Evolutionary conservation across 148 eudicot genomes (phyloP), one percentile per base, ranked within the genome.

Genomic region (Cornus controversa): DNA sequence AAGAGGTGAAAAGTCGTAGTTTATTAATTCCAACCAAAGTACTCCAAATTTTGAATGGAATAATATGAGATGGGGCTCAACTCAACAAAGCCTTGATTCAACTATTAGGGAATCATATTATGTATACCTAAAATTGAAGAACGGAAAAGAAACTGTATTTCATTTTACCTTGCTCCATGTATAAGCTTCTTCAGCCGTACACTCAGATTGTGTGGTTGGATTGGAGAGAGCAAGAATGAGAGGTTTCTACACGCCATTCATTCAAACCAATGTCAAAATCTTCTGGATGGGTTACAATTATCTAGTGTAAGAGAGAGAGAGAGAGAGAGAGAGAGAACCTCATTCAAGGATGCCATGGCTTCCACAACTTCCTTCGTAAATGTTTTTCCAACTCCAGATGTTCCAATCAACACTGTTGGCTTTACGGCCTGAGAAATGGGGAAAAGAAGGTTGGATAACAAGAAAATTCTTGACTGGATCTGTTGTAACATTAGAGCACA

Each of bases 101-200:
- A 58, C 64, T 58, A 22, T 20, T 58, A 5, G 64, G 18, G 8
- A 50, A 58, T 15, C 18, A 29, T 29, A n/a, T n/a, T n/a, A n/a
- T n/a, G 18, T 50, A 50, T 50, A 50, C 13, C 6, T n/a, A 31
- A 57, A 65, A 29, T 2, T 10, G 20, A 45, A 42, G 68, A 27
- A 42, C 25, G 63, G 47, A 37, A 47, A 27, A 76, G 24, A 68
- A 22, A 8, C n/a, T 45, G 70, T 29, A 62, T 29, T 14, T 26
- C 14, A 34, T 72, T 67, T 86, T 81, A 90, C 98, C 93, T 91
- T 75, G 77, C 89, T 89, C 98, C 98, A 94, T 78, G 89, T 85
- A 84, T 94, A 94, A 76, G 98, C 98, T 81, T 94, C 95, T 86
- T 94, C 98, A 20, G 98, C 98, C 11, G 97, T 94, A 70, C 98